phyloP scores from a whole-genome alignment of 805 yeast species.

The Candida chauliodis region DNA sequence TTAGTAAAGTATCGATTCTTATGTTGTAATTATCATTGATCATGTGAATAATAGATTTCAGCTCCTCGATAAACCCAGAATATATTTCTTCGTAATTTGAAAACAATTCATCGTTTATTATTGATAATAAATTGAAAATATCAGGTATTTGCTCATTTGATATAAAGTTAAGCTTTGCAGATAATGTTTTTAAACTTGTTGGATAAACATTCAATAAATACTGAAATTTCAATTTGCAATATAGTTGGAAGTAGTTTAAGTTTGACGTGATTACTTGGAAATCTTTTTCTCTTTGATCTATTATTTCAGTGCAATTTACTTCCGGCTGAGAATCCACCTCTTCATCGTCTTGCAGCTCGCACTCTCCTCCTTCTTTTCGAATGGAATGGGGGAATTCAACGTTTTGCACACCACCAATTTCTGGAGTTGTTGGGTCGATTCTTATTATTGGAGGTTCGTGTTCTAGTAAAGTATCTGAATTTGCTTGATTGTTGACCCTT shows the following conservation, averaged over 20 bases:
- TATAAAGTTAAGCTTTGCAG: constrained; percentile 16
- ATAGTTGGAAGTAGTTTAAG: constrained; percentile 16
- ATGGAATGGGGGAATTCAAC: constrained; percentile 6
- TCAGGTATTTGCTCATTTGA: constrained; percentile 15
- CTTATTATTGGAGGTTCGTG: not conserved
- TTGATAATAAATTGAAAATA: constrained; percentile 13
- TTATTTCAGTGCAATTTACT: not conserved
- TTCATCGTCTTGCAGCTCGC: constrained; percentile 6
- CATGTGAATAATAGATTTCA: constrained; percentile 30
- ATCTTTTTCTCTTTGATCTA: constrained; percentile 11
- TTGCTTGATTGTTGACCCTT: constrained; percentile 2
- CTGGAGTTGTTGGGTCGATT: constrained; percentile 1
- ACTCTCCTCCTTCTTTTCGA: not conserved
- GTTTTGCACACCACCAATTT: not conserved
- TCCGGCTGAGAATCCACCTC: constrained; percentile 1
- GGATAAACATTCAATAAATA: constrained; percentile 22
- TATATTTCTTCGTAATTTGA: constrained; percentile 34
- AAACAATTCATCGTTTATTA: constrained; percentile 28
- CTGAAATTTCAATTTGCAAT: constrained; percentile 14
- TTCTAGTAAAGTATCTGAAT: constrained; percentile 3
- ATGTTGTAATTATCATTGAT: constrained; percentile 46
- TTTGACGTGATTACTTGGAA: constrained; percentile 9
- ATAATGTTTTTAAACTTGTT: constrained; percentile 12
- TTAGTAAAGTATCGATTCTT: constrained; percentile 57
- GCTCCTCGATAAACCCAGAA: constrained; percentile 30